Conservation (phyloP, 768 basidiomycete species). For the Tricholoma furcatifolium region DNA sequence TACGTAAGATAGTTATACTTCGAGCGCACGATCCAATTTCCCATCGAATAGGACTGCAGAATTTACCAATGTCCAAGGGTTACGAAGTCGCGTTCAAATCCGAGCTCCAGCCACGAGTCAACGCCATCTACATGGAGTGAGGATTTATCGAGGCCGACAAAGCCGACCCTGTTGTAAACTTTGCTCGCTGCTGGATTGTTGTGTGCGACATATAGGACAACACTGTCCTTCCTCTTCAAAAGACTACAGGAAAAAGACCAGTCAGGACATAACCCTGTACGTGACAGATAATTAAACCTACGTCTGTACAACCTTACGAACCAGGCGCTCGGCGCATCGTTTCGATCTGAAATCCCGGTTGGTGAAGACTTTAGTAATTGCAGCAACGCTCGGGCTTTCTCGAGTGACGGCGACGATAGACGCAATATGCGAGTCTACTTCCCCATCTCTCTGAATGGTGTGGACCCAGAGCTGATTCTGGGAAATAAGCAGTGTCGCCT, state of each 20-base stretch:
- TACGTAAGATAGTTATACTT: too few species aligned
- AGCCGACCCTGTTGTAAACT: conserved; percentile 66
- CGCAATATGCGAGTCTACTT: conserved; percentile 4
- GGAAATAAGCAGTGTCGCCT: conserved; percentile 2
- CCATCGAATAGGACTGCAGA: conserved; percentile 12
- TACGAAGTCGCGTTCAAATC: conserved; percentile 47
- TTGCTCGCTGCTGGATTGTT: conserved; percentile 49
- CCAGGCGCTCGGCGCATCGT: conserved; percentile 61
- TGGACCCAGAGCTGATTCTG: conserved; percentile 10
- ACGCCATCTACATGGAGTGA: conserved; percentile 34
- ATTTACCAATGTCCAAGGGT: conserved; percentile 69
- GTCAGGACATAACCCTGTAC: neutral
- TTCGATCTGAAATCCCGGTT: conserved; percentile 48
- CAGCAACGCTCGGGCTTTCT: conserved; percentile 49
- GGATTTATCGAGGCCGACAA: conserved; percentile 45
- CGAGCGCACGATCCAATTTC: too few species aligned
- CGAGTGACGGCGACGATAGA: conserved; percentile 38
- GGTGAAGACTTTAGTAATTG: conserved; percentile 75
- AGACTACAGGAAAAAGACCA: conserved; percentile 27
- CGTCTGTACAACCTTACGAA: conserved; percentile 53
- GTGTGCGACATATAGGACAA: conserved; percentile 68
- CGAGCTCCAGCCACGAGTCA: conserved; percentile 58
- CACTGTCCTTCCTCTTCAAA: conserved; percentile 33
- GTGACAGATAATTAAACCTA: conserved; percentile 27
- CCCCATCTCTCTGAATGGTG: neutral